Evolutionary conservation across 805 yeast genomes (phyloP).

Genomic region (Alloascoidea hylecoeti): DNA sequence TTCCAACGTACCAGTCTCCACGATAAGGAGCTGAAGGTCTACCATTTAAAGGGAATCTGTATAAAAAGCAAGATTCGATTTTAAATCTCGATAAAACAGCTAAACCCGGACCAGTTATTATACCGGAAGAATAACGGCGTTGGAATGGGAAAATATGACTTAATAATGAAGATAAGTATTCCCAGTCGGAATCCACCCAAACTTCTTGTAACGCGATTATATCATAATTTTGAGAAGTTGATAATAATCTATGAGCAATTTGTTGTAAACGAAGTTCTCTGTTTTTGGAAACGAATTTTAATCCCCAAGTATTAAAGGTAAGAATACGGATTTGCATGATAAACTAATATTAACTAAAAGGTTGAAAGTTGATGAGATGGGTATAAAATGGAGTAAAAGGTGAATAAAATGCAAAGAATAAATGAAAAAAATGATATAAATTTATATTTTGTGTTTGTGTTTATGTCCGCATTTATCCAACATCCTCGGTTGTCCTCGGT

Average conservation of each 20-base stretch:
- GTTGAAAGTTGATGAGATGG: too few species aligned
- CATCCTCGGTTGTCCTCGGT: too few species aligned
- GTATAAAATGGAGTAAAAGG: too few species aligned
- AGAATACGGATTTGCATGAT: constrained; percentile 1
- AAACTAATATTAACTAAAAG: too few species aligned
- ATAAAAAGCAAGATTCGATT: constrained; percentile 62
- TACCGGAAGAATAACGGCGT: constrained; percentile 69
- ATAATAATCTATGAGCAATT: constrained; percentile 53
- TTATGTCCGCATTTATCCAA: too few species aligned
- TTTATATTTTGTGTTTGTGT: too few species aligned
- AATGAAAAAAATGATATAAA: too few species aligned
- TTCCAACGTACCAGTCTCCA: constrained; percentile 98
- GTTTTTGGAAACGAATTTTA: constrained; percentile 66
- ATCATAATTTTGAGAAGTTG: constrained; percentile 40
- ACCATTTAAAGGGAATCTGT: constrained; percentile 86
- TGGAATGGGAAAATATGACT: constrained; percentile 38
- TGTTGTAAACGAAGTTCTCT: constrained; percentile 54
- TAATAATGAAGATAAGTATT: constrained; percentile 35
- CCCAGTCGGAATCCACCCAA: constrained; percentile 84
- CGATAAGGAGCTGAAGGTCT: constrained; percentile 85
- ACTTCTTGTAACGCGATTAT: constrained; percentile 89
- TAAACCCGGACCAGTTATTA: constrained; percentile 86
- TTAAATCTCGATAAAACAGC: constrained; percentile 78
- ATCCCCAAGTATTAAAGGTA: constrained; percentile 46
- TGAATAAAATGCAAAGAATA: too few species aligned